A percentile compares a stretch with the other conserved stretches of the same genome.
Conservation (phyloP, 306 rosid genomes). For the Dryas drummondii region DNA sequence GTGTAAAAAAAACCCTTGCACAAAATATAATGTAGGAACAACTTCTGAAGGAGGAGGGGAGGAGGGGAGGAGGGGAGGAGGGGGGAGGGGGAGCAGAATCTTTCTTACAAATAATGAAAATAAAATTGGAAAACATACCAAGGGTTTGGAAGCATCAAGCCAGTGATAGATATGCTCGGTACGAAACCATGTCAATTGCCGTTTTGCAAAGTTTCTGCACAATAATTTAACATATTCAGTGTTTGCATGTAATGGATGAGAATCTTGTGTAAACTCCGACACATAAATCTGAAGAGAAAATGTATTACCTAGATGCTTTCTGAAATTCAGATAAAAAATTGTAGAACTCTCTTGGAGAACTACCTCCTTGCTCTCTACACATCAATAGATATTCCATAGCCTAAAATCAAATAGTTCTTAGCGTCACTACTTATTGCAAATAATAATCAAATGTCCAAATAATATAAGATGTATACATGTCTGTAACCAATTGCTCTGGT, state of each 20-base stretch:
- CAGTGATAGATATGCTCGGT: conserved; percentile 83
- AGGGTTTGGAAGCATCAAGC: conserved; percentile 91
- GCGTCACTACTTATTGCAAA: neutral
- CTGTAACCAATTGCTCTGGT: conserved; percentile 88
- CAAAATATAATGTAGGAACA: neutral
- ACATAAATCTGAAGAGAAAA: neutral
- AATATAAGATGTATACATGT: conserved; percentile 53
- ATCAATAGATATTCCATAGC: conserved; percentile 77
- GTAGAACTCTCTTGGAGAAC: conserved; percentile 65
- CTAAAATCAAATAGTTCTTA: conserved; percentile 37
- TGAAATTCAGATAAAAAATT: conserved; percentile 72
- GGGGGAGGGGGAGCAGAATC: neutral
- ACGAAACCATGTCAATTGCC: conserved; percentile 91
- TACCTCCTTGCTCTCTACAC: conserved; percentile 67
- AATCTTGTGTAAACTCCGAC: conserved; percentile 7
- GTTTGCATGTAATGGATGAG: neutral
- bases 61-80: neutral
- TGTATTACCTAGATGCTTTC: conserved; percentile 73
- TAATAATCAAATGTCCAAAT: neutral
- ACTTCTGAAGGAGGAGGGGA: neutral
- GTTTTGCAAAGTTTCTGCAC: conserved; percentile 88
- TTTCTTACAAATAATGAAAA: conserved; percentile 6
- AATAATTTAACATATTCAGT: conserved; percentile 9
- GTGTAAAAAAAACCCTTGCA: neutral
- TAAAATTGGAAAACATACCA: conserved; percentile 44